Base-by-base conservation (phyloP, 2,329 filamentous ascomycete species). In the Aspergillus calidoustus region DNA sequence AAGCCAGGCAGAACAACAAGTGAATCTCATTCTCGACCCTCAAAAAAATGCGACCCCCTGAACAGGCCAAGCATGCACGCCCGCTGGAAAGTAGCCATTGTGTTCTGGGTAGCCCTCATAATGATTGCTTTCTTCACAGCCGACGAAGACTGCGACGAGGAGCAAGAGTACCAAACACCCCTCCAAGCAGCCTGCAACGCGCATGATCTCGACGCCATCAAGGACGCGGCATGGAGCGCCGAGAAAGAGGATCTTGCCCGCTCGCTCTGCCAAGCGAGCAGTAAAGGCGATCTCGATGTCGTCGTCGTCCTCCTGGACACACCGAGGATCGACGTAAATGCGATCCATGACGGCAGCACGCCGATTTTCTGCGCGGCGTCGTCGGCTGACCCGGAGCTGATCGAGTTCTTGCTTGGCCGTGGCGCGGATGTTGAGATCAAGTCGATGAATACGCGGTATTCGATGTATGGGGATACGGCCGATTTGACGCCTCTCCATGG, bases 241-340 rank as follows among this genome's bases (percentile, higher is more conserved):
- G 38, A 61, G 9, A 22, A 59, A 22, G 38, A 34, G 7, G 58
- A 64, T 48, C 38, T 65, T 11, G 46, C 44, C 48, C 31, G 53
- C 7, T 63, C 61, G 43, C 47, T 66, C 17, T 57, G 51, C 50
- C 56, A 51, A 44, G 54, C 59, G 15, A 64, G 63, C 52, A 44
- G 54, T 25, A 23, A 28, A 4, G 53, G 54, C 2, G 59, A 62
- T n/a, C 54, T 31, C 5, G 23, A 22, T 6, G 28, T 56, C 22
- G 44, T 57, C 13, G 41, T 52, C 17, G 31, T 46, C 30, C 38
- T 60, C 7, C n/a, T 63, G 15, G 62, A 58, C 23, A 54, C 34
- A 8, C 53, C 51, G 17, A 23, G 34, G 23, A 51, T 59, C 53
- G 58, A 66, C 54, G 48, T 62, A 13, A 62, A 66, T 38, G 38